Conservation (phyloP, 2,329 filamentous ascomycete species). For the Neofusicoccum parvum region DNA sequence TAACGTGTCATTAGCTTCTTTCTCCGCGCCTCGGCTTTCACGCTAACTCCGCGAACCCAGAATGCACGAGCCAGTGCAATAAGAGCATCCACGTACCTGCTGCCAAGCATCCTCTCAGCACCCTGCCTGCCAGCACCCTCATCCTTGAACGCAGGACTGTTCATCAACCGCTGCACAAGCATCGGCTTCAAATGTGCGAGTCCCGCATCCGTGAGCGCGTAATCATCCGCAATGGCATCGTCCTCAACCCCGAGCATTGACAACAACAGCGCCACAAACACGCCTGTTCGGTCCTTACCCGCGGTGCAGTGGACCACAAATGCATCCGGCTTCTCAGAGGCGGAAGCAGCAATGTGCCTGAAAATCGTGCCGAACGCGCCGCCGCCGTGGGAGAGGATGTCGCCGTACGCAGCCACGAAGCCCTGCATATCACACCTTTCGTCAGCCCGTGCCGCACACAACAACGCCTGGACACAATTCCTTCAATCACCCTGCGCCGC, state of each 20-base stretch:
- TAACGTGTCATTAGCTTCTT: constrained; percentile 28
- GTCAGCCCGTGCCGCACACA: neutral
- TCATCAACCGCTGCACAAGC: constrained; percentile 48
- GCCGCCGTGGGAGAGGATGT: constrained; percentile 60
- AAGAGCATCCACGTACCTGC: constrained; percentile 47
- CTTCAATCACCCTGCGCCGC: too few relatives aligned
- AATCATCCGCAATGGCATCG: constrained; percentile 64
- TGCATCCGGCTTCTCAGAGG: constrained; percentile 42
- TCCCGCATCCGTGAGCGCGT: constrained; percentile 66
- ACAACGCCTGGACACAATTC: too few relatives aligned
- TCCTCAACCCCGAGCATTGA: constrained; percentile 64
- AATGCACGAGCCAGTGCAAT: constrained; percentile 27
- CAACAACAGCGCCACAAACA: constrained; percentile 68
- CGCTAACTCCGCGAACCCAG: neutral
- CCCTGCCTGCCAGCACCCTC: constrained; percentile 26
- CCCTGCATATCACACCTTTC: constrained; percentile 40
- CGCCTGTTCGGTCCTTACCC: constrained; percentile 76
- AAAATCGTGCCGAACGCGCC: constrained; percentile 63
- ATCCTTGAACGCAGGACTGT: constrained; percentile 47
- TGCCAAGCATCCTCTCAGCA: constrained; percentile 25
- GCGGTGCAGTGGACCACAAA: constrained; percentile 73
- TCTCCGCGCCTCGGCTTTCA: constrained; percentile 23
- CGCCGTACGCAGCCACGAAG: constrained; percentile 65
- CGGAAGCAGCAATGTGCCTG: constrained; percentile 52
- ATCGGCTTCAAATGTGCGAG: constrained; percentile 23